Conservation (phyloP, 2,329 filamentous ascomycete species). For the Ophiostoma populinum region DNA sequence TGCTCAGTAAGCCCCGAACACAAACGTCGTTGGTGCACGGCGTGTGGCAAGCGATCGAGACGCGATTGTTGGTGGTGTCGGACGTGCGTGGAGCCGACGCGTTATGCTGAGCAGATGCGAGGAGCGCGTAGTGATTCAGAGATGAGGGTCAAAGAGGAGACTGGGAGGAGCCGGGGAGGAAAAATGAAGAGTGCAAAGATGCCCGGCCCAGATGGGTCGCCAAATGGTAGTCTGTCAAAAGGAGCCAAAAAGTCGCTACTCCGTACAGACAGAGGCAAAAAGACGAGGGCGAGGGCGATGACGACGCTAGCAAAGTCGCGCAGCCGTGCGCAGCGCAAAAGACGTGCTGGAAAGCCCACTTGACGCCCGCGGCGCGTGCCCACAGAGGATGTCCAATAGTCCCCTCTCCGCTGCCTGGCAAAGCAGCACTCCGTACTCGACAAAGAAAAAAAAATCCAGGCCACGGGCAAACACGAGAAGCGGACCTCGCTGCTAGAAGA, state of each 20-base stretch:
- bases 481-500: background rate
- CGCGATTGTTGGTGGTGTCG: too few relatives aligned
- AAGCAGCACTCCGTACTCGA: background rate
- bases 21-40: background rate
- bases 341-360: slow-evolving; percentile 1
- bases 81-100: background rate
- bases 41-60: background rate
- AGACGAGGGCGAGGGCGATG: slow-evolving; percentile 7
- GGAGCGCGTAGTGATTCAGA: background rate
- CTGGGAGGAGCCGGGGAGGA: background rate
- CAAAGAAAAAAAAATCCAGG: background rate
- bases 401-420: background rate
- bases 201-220: background rate
- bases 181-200: background rate
- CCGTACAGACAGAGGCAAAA: slow-evolving; percentile 1
- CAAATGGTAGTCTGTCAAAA: too few relatives aligned
- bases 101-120: background rate
- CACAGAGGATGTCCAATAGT: background rate
- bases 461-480: too few relatives aligned
- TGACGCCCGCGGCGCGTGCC: slow-evolving; percentile 1
- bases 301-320: slow-evolving; percentile 8
- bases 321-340: background rate
- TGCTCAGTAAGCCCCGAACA: too few relatives aligned
- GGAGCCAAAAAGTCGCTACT: background rate
- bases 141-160: background rate